These are phyloP conservation scores for Epichloe hybrida DNA, from an alignment of 2,329 filamentous ascomycete species.

Conservation along the genomic window DNA sequence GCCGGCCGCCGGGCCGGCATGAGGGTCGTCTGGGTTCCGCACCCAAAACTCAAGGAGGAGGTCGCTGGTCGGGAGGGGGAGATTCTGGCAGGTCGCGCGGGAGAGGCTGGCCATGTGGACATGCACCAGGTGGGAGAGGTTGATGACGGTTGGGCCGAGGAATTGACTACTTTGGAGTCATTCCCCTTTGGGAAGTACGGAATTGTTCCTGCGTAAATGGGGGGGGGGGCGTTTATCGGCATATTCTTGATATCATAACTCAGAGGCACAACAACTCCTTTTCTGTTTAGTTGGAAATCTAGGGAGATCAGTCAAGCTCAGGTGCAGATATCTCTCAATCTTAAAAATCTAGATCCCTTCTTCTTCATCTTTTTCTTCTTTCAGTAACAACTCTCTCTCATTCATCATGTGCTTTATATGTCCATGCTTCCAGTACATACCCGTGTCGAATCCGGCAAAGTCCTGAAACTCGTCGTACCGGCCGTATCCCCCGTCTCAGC, in stretches of 20 bases:
- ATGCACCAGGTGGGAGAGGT: slow-evolving; percentile 42
- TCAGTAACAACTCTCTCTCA: no score
- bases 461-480: not conserved
- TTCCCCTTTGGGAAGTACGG: slow-evolving; percentile 49
- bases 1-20: slow-evolving; percentile 82
- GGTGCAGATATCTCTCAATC: no score
- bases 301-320: no score
- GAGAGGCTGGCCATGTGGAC: slow-evolving; percentile 46
- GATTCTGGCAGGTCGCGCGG: slow-evolving; percentile 71
- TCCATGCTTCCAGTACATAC: not conserved
- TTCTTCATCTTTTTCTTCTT: no score
- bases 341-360: no score
- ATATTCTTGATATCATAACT: no score
- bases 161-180: slow-evolving; percentile 32
- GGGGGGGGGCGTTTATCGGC: no score
- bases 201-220: slow-evolving; percentile 28
- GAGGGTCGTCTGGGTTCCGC: slow-evolving; percentile 87
- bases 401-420: no score
- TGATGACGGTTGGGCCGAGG: slow-evolving; percentile 48
- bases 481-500: not conserved
- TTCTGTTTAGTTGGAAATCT: no score
- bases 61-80: slow-evolving; percentile 64
- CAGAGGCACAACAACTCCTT: no score
- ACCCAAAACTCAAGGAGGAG: slow-evolving; percentile 62
- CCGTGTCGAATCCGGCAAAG: no score